Evolutionary conservation across 495 filamentous ascomycete genomes (phyloP).

Genomic region (Elasticomyces elasticus): DNA sequence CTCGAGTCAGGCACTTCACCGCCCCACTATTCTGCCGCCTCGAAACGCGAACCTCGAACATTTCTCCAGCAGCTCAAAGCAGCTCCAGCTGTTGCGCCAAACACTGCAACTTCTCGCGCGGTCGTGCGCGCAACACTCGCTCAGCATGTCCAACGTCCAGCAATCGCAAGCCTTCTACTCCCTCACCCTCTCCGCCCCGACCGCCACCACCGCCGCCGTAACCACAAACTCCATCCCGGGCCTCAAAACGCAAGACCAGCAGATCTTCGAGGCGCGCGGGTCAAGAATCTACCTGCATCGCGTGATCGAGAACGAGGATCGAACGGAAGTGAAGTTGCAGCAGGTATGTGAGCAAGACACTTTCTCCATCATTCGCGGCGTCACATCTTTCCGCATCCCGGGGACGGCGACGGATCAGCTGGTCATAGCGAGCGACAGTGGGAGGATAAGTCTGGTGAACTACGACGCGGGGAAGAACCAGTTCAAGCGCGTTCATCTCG

Average conservation of each 20-base stretch:
- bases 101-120: too few species aligned
- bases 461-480: conserved; percentile 79
- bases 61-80: too few species aligned
- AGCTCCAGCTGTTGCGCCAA: too few species aligned
- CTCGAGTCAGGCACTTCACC: too few species aligned
- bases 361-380: conserved; percentile 83
- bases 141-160: conserved; percentile 76
- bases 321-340: conserved; percentile 71
- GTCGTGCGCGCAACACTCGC: too few species aligned
- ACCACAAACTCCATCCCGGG: conserved; percentile 64
- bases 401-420: conserved; percentile 85
- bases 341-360: conserved; percentile 83
- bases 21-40: too few species aligned
- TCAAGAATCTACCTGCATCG: conserved; percentile 80
- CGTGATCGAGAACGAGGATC: conserved; percentile 47
- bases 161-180: conserved; percentile 50
- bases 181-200: conserved; percentile 83
- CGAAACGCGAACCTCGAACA: too few species aligned
- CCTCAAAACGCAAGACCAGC: conserved; percentile 86
- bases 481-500: conserved; percentile 81
- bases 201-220: conserved; percentile 78
- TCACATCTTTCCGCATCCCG: conserved; percentile 81
- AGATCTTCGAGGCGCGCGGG: conserved; percentile 89
- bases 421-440: conserved; percentile 89
- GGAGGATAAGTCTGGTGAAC: conserved; percentile 87